Evolutionary conservation across 2,329 filamentous ascomycete species (phyloP), one percentile per base, ranked within the genome.

Genomic region (Botryotinia narcissicola): DNA sequence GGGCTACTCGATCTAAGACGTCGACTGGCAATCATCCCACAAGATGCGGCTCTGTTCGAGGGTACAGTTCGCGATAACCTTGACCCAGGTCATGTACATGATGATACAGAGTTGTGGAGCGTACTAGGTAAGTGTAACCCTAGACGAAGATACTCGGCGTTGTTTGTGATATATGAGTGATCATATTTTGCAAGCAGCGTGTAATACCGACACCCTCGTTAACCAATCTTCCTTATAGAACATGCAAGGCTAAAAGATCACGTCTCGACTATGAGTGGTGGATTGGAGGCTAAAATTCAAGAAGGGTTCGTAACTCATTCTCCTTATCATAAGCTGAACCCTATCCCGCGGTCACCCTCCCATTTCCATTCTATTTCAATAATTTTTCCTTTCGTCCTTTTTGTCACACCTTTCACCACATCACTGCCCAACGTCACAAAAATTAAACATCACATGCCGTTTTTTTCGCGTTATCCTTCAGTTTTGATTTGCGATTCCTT

Each of bases 41-140:
- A 99, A 82, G 97, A 99, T 83, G 95, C 96, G 44, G 95, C 95
- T 76, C 89, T 99, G 75, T 99, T 99, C 79, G 94, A 97, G 83
- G 95, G 95, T 69, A 95, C 92, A 14, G 89, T 99, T 76, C 90
- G 96, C 77, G 96, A 99, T 83, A 99, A 99, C 81, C 88, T 98
- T 57, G 96, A 99, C 81, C 97, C 97, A 37, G 93, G 92, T 42
- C 93, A 97, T 81, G 93, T 97, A 72, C 95, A 97, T 80, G 95
- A 98, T 83, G 97, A 99, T 83, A 97, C 95, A 8, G 96, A 98
- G 81, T 86, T 99, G 48, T 99, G 96, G 96, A 97, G 93, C 81
- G 95, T 97, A 75, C 86, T 98, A 75, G 93, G 93, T 95, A 87
- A 83, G 92, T 87, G 78, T 61, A 57, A 66, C 54, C n/a, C 68